phyloP scores from a whole-genome alignment of 2,329 filamentous ascomycete species.

The Hypoxylon sp. region DNA sequence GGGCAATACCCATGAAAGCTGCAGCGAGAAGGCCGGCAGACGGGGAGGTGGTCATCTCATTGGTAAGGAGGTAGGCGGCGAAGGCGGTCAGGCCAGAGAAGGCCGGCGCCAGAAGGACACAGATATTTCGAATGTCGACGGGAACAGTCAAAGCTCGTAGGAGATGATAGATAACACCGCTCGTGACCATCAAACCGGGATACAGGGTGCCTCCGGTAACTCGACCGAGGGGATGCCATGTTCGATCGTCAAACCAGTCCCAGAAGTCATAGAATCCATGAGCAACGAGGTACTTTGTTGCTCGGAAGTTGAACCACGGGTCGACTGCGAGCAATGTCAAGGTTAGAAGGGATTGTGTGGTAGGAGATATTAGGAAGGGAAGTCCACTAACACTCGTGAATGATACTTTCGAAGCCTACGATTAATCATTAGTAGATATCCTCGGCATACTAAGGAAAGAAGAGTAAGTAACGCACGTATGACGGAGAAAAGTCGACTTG shows the following conservation, averaged over 20 bases:
- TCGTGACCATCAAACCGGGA: conserved; percentile 98
- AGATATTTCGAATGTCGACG: conserved; percentile 98
- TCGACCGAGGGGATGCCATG: conserved; percentile 98
- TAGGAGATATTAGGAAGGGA: conserved; percentile 34
- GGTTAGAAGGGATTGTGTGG: conserved; percentile 44
- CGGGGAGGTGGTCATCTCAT: conserved; percentile 95
- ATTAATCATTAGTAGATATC: conserved; percentile 30
- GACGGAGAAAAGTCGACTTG: conserved; percentile 96
- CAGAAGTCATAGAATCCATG: conserved; percentile 99
- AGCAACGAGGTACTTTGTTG: conserved; percentile 96
- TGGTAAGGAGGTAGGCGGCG: conserved; percentile 93
- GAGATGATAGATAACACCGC: conserved; percentile 94
- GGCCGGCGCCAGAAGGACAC: conserved; percentile 92
- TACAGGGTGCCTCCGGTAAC: conserved; percentile 99
- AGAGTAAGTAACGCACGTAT: conserved; percentile 78
- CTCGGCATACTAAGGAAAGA: conserved; percentile 19
- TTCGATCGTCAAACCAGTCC: conserved; percentile 99
- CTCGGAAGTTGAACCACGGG: conserved; percentile 99
- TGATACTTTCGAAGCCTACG: conserved; percentile 96
- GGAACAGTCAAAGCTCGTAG: conserved; percentile 90
- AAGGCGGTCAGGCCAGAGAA: conserved; percentile 96
- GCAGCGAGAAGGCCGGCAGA: conserved; percentile 96
- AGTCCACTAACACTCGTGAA: conserved; percentile 91
- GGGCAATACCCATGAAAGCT: conserved; percentile 96
- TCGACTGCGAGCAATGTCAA: conserved; percentile 76